A percentile compares a stretch with the other conserved stretches of the same genome.
phyloP scores from a whole-genome alignment of 2,329 filamentous ascomycete species.

The Hypoxylon sp. region DNA sequence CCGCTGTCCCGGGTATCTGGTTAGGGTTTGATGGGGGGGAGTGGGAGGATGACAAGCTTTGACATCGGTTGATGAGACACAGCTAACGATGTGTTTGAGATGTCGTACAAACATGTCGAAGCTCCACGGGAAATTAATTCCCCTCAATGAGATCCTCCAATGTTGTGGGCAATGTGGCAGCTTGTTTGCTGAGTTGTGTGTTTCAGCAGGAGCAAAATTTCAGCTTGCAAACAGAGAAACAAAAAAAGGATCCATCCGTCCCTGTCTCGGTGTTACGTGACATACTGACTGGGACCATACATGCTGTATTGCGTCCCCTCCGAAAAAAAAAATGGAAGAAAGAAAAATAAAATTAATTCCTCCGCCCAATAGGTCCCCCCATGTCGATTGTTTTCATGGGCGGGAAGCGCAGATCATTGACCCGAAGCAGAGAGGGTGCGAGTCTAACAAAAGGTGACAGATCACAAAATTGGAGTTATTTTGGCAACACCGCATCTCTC shows the following conservation, averaged over 20 bases:
- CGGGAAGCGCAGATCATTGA: slow-evolving; percentile 18
- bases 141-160: slow-evolving; percentile 27
- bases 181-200: slow-evolving; percentile 39
- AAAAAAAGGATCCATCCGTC: slow-evolving; percentile 27
- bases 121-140: slow-evolving; percentile 3
- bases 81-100: slow-evolving; percentile 7
- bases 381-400: slow-evolving; percentile 11
- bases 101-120: slow-evolving; percentile 40
- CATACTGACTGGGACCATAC: slow-evolving; percentile 13
- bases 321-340: slow-evolving; percentile 11
- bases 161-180: slow-evolving; percentile 31
- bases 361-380: slow-evolving; percentile 17
- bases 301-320: no score
- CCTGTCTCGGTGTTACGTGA: slow-evolving; percentile 33
- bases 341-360: slow-evolving; percentile 13
- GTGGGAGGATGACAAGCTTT: slow-evolving; percentile 15
- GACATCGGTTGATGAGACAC: slow-evolving; percentile 40
- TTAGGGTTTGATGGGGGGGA: slow-evolving; percentile 28
- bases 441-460: slow-evolving; percentile 40
- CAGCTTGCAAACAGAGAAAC: slow-evolving; percentile 39
- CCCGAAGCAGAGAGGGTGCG: slow-evolving; percentile 36
- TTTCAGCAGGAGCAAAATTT: slow-evolving; percentile 25
- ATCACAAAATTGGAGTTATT: slow-evolving; percentile 31
- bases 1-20: slow-evolving; percentile 22
- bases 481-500: slow-evolving; percentile 19